Evolutionary conservation across 805 yeast species (phyloP).

Genomic region (Myxozyma melibiosi): DNA sequence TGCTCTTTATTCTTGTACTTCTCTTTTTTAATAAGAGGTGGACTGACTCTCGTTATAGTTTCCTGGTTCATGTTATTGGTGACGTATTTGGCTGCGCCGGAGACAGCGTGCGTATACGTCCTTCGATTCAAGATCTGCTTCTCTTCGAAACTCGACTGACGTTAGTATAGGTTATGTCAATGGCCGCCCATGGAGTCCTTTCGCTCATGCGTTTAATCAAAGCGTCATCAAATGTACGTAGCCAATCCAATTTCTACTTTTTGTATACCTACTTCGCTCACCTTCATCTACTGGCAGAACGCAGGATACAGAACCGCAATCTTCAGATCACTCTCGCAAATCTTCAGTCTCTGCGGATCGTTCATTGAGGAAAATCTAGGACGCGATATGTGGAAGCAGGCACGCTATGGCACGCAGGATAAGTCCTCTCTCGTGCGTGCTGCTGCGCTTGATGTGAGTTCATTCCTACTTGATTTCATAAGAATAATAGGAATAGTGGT

Average conservation of each 20-base stretch:
- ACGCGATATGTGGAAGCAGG: constrained; percentile 41
- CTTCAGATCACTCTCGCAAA: constrained; percentile 33
- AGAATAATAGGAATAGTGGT: constrained; percentile 7
- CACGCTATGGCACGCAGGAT: constrained; percentile 37
- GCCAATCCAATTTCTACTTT: not conserved
- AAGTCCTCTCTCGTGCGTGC: constrained; percentile 39
- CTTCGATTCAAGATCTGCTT: too few relatives aligned
- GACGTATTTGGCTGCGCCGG: constrained; percentile 38
- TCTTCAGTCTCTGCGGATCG: constrained; percentile 37
- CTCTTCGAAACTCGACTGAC: not conserved
- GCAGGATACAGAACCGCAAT: constrained; percentile 38
- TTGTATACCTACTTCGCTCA: not conserved
- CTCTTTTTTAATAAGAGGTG: too few relatives aligned
- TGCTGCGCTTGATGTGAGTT: constrained; percentile 39
- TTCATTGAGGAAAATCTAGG: constrained; percentile 41
- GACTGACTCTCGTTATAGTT: constrained; percentile 14
- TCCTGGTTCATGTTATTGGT: constrained; percentile 37
- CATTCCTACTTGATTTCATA: constrained; percentile 19
- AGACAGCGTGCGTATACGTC: constrained; percentile 34
- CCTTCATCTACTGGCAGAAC: constrained; percentile 18
- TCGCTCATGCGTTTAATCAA: constrained; percentile 38
- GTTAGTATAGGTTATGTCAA: constrained; percentile 36
- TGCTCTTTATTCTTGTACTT: not conserved
- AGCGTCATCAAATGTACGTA: constrained; percentile 32
- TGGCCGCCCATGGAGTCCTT: constrained; percentile 40